Conservation (phyloP, 2,329 filamentous ascomycete species). For the Cladorrhinum sp. region DNA sequence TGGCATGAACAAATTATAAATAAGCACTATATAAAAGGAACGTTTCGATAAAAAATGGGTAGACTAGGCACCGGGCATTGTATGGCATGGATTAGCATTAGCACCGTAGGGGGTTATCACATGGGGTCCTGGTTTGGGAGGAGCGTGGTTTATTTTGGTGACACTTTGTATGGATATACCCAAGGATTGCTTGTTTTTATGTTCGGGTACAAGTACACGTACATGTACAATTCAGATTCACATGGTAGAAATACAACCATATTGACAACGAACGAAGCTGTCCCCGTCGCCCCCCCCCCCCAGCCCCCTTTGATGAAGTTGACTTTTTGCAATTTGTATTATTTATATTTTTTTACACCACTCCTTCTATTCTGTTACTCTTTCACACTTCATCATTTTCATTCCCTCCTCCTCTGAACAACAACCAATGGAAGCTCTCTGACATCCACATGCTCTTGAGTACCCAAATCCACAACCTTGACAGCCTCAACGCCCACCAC, state of each 20-base stretch:
- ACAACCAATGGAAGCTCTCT: slow-evolving; percentile 69
- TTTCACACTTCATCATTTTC: slow-evolving; percentile 2
- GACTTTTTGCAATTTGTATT: not conserved
- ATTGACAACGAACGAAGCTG: not conserved
- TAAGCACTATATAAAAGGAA: not conserved
- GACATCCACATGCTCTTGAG: slow-evolving; percentile 74
- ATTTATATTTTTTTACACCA: not conserved
- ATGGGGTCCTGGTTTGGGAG: not conserved
- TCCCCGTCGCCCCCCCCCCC: too few relatives aligned
- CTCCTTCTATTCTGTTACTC: not conserved
- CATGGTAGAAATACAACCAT: not conserved
- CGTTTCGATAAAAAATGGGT: not conserved
- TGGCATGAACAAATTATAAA: slow-evolving; percentile 20
- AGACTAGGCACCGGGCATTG: not conserved
- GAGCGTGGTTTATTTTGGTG: too few relatives aligned
- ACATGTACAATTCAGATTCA: not conserved
- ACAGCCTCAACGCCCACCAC: slow-evolving; percentile 70
- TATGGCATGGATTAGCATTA: not conserved
- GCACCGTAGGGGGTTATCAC: not conserved
- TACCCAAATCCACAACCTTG: slow-evolving; percentile 68
- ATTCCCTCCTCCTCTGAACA: slow-evolving; percentile 33
- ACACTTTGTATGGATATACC: not conserved
- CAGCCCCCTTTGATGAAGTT: too few relatives aligned
- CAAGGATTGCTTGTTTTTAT: not conserved
- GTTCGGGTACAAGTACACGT: not conserved